Evolutionary conservation across 192 early-diverging fungal genomes (phyloP), one percentile per base, ranked within the genome.

Genomic region (Gryganskiella cystojenkinii): DNA sequence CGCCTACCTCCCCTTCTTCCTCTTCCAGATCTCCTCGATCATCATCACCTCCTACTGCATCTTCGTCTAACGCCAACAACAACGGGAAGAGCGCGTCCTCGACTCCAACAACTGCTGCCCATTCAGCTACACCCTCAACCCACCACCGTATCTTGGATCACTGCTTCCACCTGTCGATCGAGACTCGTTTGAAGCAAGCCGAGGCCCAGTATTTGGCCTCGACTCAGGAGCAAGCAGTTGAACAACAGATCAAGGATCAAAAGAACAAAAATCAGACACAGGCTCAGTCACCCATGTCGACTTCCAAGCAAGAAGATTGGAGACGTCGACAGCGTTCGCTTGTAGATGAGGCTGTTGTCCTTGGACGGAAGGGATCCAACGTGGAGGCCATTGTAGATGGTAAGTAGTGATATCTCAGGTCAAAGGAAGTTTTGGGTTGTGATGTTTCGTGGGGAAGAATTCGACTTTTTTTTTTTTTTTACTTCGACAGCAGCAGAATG

Each of bases 101-200:
- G 37, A 9, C 37, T 40, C 7, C 56, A 47, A 31, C 55, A 24
- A 42, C 22, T 43, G 28, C 44, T 17, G 58, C 57, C 9, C 14
- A 44, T 9, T 58, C 59, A 8, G 40, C 73, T n/a, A 61, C 59
- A 8, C 66, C 75, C 19, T 74, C 83, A 3, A 86, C 85, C 9
- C 83, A 86, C 45, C 83, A 86, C 31, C 79, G 83, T 13, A 86
- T 86, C 28, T 52, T 86, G 44, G 82, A 86, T 50, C 83, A 86
- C 57, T 73, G 83, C 40, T 78, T 86, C 14, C 79, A 82, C 44
- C 54, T 86, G 4, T 86, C 85, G n/a, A 86, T 83, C 35, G 82
- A 83, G 52, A 84, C 85, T 34, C 64, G 85, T n/a, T 33, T 86
- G 35, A 80, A 84, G 58, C 85, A 86, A 57, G 82, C 85, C 17